These are phyloP conservation scores for Fusarium secorum DNA, from an alignment of 2,329 filamentous ascomycete species.

Conservation along the genomic window DNA sequence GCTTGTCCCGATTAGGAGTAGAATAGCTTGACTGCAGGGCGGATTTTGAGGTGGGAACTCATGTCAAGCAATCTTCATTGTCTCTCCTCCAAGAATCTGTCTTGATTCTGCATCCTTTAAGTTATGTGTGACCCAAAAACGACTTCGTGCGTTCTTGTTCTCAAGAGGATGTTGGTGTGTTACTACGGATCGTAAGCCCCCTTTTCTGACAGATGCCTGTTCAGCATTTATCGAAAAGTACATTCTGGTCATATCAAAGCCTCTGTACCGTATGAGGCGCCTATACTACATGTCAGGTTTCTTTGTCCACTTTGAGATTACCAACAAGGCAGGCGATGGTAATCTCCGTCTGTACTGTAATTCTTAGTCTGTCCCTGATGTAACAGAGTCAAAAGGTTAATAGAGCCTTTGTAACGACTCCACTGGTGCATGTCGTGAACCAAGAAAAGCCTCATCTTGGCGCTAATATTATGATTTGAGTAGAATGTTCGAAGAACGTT, in stretches of 20 bases:
- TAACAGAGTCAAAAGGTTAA: neutral
- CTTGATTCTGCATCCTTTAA: slow-evolving; percentile 10
- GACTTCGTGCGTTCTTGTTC: slow-evolving; percentile 15
- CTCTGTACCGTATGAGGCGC: neutral
- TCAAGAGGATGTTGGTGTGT: neutral
- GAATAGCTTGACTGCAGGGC: slow-evolving; percentile 5
- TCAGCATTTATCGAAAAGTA: neutral
- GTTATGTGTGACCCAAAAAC: slow-evolving; percentile 15
- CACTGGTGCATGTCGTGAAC: neutral
- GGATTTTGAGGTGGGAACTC: slow-evolving; percentile 13
- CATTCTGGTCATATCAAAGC: neutral
- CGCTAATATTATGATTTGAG: neutral
- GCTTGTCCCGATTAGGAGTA: slow-evolving; percentile 23
- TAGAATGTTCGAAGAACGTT: neutral
- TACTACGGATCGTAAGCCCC: neutral
- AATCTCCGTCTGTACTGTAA: neutral
- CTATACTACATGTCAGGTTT: neutral
- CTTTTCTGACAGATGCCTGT: neutral
- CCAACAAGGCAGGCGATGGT: neutral
- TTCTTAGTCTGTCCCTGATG: neutral
- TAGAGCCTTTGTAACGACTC: slow-evolving; percentile 3
- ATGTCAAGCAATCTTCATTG: slow-evolving; percentile 4
- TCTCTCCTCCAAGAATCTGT: slow-evolving; percentile 2
- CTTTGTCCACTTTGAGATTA: neutral
- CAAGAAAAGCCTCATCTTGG: neutral